These are phyloP conservation scores for Sanghuangporus weigelae DNA, from an alignment of 1,284 basidiomycete species.

Conservation along the genomic window DNA sequence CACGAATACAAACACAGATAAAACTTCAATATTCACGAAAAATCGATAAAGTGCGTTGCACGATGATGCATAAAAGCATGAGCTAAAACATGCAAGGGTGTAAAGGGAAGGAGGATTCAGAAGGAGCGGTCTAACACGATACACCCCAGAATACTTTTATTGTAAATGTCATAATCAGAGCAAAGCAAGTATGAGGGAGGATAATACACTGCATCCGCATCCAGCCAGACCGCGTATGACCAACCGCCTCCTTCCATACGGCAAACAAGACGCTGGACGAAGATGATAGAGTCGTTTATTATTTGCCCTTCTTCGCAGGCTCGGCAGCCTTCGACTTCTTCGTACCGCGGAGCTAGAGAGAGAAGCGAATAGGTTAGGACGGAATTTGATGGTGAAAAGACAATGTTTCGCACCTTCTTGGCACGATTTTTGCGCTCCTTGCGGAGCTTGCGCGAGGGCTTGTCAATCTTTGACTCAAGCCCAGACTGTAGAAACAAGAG, in stretches of 20 bases:
- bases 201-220: constrained; percentile 10
- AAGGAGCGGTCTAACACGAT: constrained; percentile 13
- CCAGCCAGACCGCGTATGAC: not conserved
- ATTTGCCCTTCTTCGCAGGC: constrained; percentile 83
- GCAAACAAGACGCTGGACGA: not conserved
- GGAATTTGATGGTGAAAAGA: not conserved
- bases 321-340: constrained; percentile 93
- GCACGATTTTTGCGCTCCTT: constrained; percentile 99
- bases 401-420: constrained; percentile 72
- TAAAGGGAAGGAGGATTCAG: not conserved
- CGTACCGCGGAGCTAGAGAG: constrained; percentile 74
- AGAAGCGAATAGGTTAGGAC: constrained; percentile 9
- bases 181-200: not conserved
- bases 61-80: constrained; percentile 18
- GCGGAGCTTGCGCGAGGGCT: constrained; percentile 94
- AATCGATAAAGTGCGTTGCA: constrained; percentile 9
- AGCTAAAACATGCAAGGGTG: constrained; percentile 4
- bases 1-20: not conserved
- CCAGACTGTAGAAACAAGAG: constrained; percentile 60
- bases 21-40: constrained; percentile 1
- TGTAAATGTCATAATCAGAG: constrained; percentile 6
- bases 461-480: constrained; percentile 80
- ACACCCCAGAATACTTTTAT: constrained; percentile 20
- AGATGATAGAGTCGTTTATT: constrained; percentile 40
- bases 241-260: not conserved